Evolutionary conservation across 2,329 filamentous ascomycete species (phyloP).

Genomic region (Berkeleyomyces basicola): DNA sequence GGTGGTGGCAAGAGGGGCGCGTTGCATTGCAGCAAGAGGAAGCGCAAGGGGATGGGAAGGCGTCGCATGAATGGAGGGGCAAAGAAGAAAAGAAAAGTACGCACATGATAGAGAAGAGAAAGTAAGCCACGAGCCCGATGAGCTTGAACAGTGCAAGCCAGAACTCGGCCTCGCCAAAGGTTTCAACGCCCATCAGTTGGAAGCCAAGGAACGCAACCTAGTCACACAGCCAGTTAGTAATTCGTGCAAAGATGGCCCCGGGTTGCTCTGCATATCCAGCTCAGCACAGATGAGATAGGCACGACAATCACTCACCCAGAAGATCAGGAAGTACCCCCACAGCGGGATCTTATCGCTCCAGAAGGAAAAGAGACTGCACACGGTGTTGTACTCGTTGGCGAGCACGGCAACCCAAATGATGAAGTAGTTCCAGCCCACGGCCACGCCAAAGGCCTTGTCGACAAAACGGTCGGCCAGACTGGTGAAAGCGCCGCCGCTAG

Average conservation of each 20-base stretch:
- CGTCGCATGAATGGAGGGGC: background rate
- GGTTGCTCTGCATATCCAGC: background rate
- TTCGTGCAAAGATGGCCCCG: too few relatives aligned
- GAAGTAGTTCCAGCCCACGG: constrained; percentile 57
- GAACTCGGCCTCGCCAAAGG: constrained; percentile 66
- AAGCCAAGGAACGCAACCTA: constrained; percentile 44
- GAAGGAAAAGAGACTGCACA: constrained; percentile 47
- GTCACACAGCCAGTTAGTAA: background rate
- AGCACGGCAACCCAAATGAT: constrained; percentile 50
- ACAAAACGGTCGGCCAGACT: constrained; percentile 54
- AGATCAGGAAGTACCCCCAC: constrained; percentile 56
- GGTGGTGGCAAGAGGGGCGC: background rate
- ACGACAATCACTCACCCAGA: constrained; percentile 37
- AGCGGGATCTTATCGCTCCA: constrained; percentile 45
- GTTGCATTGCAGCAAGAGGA: background rate
- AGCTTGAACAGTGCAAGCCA: constrained; percentile 63
- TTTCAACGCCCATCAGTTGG: constrained; percentile 54
- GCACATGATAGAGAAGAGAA: constrained; percentile 52
- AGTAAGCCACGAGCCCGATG: constrained; percentile 51
- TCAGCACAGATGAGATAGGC: background rate
- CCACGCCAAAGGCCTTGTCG: constrained; percentile 51
- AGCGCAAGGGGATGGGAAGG: too few relatives aligned
- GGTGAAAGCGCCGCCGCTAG: constrained; percentile 55
- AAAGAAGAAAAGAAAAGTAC: constrained; percentile 12
- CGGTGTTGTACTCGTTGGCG: constrained; percentile 51